Evolutionary conservation across 495 filamentous ascomycete species (phyloP).

Genomic region (Apiosordaria backusii): DNA sequence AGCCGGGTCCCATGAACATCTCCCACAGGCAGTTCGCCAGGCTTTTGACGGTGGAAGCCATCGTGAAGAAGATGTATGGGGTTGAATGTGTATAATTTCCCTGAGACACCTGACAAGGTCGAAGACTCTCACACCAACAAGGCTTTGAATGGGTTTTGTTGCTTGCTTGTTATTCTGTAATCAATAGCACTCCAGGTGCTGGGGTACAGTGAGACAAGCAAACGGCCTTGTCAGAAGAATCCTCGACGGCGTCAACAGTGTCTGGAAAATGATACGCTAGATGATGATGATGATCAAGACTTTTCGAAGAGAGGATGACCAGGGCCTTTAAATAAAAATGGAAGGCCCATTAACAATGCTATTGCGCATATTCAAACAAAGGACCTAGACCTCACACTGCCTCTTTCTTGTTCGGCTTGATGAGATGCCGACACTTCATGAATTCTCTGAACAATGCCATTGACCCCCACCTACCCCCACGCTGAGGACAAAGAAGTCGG

Average conservation of each 20-base stretch:
- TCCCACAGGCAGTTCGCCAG: background rate
- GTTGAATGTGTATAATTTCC: background rate
- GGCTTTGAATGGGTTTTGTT: background rate
- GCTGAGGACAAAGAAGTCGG: background rate
- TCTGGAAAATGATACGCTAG: background rate
- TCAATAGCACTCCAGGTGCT: too few relatives aligned
- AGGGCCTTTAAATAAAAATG: background rate
- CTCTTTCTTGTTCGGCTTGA: background rate
- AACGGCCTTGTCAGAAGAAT: background rate
- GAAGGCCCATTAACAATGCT: background rate
- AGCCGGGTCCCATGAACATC: background rate
- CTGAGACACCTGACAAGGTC: background rate
- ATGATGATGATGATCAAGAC: background rate
- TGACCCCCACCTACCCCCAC: background rate
- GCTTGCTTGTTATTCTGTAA: background rate
- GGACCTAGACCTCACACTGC: background rate
- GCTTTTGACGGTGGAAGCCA: background rate
- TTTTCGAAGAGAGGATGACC: background rate
- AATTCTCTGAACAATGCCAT: background rate
- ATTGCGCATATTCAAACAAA: background rate
- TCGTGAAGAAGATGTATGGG: background rate
- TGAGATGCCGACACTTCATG: background rate
- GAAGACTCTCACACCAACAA: background rate
- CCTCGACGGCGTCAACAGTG: background rate
- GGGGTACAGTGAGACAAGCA: background rate